Evolutionary conservation across 2,329 filamentous ascomycete genomes (phyloP), one percentile per base, ranked within the genome.

Genomic region (Venturia oleaginea): DNA sequence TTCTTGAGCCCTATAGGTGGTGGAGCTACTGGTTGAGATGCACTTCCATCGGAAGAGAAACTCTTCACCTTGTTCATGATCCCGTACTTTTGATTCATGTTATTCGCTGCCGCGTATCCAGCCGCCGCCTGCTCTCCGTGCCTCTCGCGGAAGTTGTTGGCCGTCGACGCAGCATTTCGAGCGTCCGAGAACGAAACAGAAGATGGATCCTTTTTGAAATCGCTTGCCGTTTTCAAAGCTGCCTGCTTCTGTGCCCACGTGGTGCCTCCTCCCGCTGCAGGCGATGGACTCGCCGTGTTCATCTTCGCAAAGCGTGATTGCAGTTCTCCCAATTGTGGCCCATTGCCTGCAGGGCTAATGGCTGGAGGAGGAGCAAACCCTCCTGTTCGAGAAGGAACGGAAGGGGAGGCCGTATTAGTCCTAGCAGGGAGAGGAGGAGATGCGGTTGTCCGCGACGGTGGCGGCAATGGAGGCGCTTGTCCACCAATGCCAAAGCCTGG

Each of bases 401-500:
- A 54, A 65, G 30, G 43, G 42, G 37, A 43, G 62, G 68, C 65
- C 40, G 68, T 61, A 24, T 68, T 65, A 40, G 70, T 68, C 10
- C 66, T 72, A 60, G 71, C 73, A 65, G 67, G 72, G 69, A 70
- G 66, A 67, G 68, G 71, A 69, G 64, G 63, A 40, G 69, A 62
- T 24, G 34, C n/a, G 8, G 51, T 34, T 34, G 27, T 57, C 8
- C 51, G 51, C n/a, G 51, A 48, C 32, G 60, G 42, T 65, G 68
- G 37, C 22, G 72, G 66, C 32, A 71, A 68, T 66, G 63, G 72
- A 61, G 73, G 73, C 66, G 72, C 72, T n/a, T 68, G 76, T 59
- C 71, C 73, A 3, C 85, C 86, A 66, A 96, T 95, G 5, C 89
- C 89, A 4, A 96, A 79, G 0, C 83, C 88, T 0, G 91, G 88